Base-by-base conservation (phyloP, 1,139 yeast species). In the Hyphopichia burtonii region DNA sequence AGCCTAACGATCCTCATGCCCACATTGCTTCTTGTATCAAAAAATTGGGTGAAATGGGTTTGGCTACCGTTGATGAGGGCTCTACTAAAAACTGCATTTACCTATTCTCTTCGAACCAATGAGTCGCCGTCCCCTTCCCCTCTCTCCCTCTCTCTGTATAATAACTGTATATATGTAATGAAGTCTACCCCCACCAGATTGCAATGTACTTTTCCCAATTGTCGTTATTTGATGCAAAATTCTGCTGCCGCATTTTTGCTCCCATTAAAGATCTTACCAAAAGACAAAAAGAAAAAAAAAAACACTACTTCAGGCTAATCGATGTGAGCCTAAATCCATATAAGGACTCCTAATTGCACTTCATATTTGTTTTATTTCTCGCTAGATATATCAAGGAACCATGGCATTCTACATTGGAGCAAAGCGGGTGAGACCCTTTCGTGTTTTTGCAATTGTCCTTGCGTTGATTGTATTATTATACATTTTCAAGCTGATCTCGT, bases 41-140 rank as follows among this genome's bases (percentile, higher is more conserved):
- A 42, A 48, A 49, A 32, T 50, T 69, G 36, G 74, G 67, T 3
- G 59, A 58, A 32, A 46, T 54, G 44, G 72, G 71, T 1, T 51
- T 68, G 25, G 54, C 59, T 15, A 42, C 47, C 5, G 73, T 68
- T 7, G 60, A 58, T 34, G 56, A 53, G 41, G 57, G 58, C 12
- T 34, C 40, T 38, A 37, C 47, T 34, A 45, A 48, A 12, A 52
- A 57, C 37, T 51, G 62, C 43, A 48, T 65, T 43, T 65, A 62
- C 43, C 44, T 55, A 40, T 45, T 48, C 33, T 45, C 46, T 17
- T 31, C 30, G 3, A 16, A 31, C 5, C 15, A 28, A 14, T 28
- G 12, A 15, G 4, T n/a, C 10, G 8, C 17, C 4, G 7, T 28
- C 17, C 4, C 8, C 5, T 28, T 17, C 6, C 30, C 30, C 12